Conservation (phyloP, 2,329 filamentous ascomycete genomes). For the Knoxdaviesia capensis region DNA sequence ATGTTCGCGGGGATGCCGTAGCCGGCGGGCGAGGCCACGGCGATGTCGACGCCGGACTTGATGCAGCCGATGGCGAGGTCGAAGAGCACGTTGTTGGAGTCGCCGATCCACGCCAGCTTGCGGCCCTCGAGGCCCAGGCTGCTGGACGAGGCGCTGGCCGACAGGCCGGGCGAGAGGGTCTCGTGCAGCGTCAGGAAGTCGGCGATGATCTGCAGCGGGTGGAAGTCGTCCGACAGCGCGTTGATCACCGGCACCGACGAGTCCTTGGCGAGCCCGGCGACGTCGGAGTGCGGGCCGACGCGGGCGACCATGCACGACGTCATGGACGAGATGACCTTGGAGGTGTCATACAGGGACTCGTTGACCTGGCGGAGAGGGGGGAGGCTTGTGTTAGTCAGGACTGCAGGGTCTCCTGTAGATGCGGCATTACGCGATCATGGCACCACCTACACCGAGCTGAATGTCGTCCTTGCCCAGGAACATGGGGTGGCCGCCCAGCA, state of each 20-base stretch:
- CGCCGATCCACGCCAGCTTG: conserved; percentile 90
- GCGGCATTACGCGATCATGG: not conserved
- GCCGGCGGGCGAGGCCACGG: conserved; percentile 69
- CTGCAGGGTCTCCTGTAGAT: not conserved
- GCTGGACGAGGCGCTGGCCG: conserved; percentile 9
- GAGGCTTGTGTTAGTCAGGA: not conserved
- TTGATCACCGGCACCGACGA: conserved; percentile 71
- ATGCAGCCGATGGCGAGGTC: conserved; percentile 75
- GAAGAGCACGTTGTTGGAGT: conserved; percentile 93
- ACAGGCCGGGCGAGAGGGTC: conserved; percentile 26
- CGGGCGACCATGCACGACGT: conserved; percentile 66
- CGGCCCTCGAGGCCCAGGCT: conserved; percentile 55
- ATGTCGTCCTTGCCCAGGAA: conserved; percentile 93
- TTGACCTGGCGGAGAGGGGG: conserved; percentile 39
- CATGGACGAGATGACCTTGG: conserved; percentile 86
- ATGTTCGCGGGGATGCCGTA: conserved; percentile 67
- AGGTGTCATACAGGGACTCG: conserved; percentile 85
- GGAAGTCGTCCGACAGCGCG: conserved; percentile 73
- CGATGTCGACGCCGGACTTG: conserved; percentile 72
- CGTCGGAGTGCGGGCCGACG: conserved; percentile 58
- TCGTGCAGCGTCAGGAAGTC: conserved; percentile 87
- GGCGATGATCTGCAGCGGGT: conserved; percentile 84
- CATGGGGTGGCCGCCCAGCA: conserved; percentile 86
- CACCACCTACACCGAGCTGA: conserved; percentile 55
- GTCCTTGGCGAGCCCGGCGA: conserved; percentile 47